Percentiles rank a stretch among this genome's conserved stretches.
phyloP scores from a whole-genome alignment of 768 basidiomycete genomes.

The Megacollybia marginata region DNA sequence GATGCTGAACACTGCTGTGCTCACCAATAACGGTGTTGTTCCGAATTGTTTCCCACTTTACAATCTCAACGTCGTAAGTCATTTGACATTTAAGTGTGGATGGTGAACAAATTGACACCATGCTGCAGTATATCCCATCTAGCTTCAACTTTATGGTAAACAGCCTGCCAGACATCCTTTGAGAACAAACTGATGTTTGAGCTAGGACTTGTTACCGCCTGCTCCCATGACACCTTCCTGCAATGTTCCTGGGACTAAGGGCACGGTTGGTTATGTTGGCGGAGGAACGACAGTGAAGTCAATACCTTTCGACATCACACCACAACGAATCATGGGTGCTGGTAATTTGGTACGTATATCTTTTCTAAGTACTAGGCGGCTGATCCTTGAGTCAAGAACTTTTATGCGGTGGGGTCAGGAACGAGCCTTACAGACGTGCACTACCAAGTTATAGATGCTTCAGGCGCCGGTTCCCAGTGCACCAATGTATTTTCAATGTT shows the following conservation, averaged over 20 bases:
- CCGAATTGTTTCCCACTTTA: neutral
- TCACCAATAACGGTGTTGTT: neutral
- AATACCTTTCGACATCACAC: neutral
- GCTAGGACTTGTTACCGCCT: constrained; percentile 1
- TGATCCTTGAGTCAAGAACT: neutral
- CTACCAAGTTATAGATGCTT: too few species aligned
- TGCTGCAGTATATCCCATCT: constrained; percentile 4
- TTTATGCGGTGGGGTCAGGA: constrained; percentile 5
- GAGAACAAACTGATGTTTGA: neutral
- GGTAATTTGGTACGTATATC: constrained; percentile 1
- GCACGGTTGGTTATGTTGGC: neutral
- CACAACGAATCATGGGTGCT: constrained; percentile 3
- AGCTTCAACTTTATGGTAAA: neutral
- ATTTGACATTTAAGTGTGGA: neutral
- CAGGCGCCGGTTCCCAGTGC: too few species aligned
- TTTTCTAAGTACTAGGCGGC: too few species aligned
- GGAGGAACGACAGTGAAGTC: neutral
- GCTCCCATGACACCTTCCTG: constrained; percentile 1
- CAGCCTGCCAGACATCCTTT: neutral
- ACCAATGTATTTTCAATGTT: too few species aligned
- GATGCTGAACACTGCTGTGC: neutral
- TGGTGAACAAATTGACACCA: neutral
- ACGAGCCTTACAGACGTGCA: neutral
- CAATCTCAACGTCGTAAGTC: neutral
- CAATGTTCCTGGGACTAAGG: constrained; percentile 3